Evolutionary conservation across 805 yeast genomes (phyloP).

Genomic region (Teunomyces stri): DNA sequence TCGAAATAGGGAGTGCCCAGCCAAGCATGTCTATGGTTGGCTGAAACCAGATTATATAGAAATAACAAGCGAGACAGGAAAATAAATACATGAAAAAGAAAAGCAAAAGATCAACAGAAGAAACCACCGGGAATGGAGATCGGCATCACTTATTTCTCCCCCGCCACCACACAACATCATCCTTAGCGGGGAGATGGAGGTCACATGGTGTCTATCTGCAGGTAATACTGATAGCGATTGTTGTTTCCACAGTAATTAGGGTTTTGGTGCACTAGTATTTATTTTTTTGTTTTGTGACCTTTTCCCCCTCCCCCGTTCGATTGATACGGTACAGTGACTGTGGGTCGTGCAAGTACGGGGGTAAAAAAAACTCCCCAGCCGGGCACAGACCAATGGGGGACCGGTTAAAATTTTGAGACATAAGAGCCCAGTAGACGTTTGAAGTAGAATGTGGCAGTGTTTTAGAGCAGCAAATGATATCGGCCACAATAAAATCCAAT

Average conservation of each 20-base stretch:
- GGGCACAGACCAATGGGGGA: not conserved
- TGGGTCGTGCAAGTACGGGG: constrained; percentile 2
- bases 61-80: too few relatives aligned
- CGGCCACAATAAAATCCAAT: too few relatives aligned
- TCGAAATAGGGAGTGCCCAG: not conserved
- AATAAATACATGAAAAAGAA: not conserved
- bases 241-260: constrained; percentile 2
- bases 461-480: too few relatives aligned
- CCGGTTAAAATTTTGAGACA: too few relatives aligned
- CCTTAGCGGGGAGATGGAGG: not conserved
- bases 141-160: too few relatives aligned
- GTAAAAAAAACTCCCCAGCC: not conserved
- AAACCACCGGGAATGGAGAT: not conserved
- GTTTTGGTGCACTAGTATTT: not conserved
- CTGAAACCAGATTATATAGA: too few relatives aligned
- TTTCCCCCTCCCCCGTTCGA: not conserved
- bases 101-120: not conserved
- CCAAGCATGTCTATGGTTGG: too few relatives aligned
- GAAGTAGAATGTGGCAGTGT: too few relatives aligned
- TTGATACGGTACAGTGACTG: not conserved
- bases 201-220: not conserved
- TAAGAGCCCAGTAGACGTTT: too few relatives aligned
- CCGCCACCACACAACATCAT: not conserved
- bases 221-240: not conserved
- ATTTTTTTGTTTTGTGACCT: not conserved